Base-by-base conservation (phyloP, 208 protist genomes). In the Zelonia costaricensis region DNA sequence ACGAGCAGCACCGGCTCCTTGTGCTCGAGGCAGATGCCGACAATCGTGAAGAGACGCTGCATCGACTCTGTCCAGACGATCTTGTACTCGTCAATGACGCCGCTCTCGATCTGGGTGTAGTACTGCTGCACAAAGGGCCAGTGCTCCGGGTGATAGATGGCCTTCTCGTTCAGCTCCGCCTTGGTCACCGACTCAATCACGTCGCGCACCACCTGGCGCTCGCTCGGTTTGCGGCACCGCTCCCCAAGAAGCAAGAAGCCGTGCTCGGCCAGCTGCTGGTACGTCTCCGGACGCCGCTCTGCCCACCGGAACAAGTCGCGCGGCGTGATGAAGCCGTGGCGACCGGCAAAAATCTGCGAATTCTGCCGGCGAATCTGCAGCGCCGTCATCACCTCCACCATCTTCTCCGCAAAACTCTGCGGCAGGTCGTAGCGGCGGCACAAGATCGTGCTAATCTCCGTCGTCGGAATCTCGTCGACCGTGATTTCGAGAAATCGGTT, bases 251-350 rank as follows among this genome's bases (percentile, higher is more conserved):
- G 76, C 60, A 99, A 86, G 55, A 99, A 99, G 16, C 99, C 99
- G 62, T 98, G 92, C 48, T 96, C 78, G 27, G 97, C 98, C 3
- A 99, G 85, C 69, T 96, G 84, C 56, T 98, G 81, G 57, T 98
- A 97, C 13, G 88, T 96, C 12, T 47, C 35, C 8, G 94, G 89
- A 20, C 81, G 59, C 22, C 99, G 82, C 54, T 98, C 92, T 0
- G 98, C 99, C 99, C 99, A 99, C n/a, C 98, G 86, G 84, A 99
- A 99, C 7, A 99, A 73, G 78, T 99, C 99, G 54, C 99, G 90
- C 16, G 99, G 92, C 13, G 99, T 99, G 40, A 99, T 99, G 70
- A 99, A 99, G 18, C 97, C 98, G 69, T 98, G 88, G 57, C 98
- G 95, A 20, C 99, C 99, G 12, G 97, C 97, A 82, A 99, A 99